Percentiles rank a stretch among this genome's conserved stretches.
Conservation (phyloP, 148 eudicot species). For the Camellia lanceoleosa region DNA sequence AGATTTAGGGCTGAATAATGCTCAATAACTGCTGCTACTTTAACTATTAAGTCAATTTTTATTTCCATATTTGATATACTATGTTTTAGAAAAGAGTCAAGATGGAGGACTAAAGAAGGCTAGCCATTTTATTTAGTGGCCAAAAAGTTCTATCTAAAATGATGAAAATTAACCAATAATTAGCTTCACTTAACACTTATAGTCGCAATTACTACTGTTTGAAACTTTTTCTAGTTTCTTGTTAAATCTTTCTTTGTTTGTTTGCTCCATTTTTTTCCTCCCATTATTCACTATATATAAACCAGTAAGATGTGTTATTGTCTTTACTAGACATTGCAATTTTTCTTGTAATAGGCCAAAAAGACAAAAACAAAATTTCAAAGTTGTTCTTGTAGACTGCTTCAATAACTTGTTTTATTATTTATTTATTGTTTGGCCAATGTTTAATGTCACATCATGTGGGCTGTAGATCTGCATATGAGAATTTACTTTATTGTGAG, state of each 20-base stretch:
- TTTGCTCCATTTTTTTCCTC: no score
- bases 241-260: neutral
- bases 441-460: conserved; percentile 17
- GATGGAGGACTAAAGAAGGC: neutral
- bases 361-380: neutral
- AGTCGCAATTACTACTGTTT: neutral
- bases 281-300: neutral
- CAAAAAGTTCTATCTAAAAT: neutral
- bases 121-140: neutral
- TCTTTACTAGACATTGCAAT: neutral
- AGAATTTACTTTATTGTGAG: conserved; percentile 60
- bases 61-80: neutral
- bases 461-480: conserved; percentile 60
- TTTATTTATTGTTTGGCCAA: neutral
- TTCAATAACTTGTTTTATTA: neutral
- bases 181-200: neutral
- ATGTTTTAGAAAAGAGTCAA: no score
- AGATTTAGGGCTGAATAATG: no score
- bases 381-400: neutral
- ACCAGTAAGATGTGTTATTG: neutral
- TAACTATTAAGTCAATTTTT: neutral
- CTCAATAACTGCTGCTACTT: neutral
- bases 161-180: neutral
- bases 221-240: neutral
- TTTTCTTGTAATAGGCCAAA: neutral